These are phyloP conservation scores for Boletus huronensis DNA, from an alignment of 768 basidiomycete species.

Conservation along the genomic window DNA sequence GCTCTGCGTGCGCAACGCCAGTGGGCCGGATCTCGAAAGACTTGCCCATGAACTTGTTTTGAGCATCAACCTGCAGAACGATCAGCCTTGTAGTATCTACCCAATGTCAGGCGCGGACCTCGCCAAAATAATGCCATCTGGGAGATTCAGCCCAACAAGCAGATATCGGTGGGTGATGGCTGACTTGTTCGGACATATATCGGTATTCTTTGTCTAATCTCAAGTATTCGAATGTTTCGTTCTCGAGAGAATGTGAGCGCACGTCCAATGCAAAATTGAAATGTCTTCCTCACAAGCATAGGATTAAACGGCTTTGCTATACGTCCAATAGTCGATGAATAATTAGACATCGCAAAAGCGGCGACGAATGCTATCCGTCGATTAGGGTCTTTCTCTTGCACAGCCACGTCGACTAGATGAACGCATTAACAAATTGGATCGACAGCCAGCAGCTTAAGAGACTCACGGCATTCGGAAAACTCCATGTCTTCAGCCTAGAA, in stretches of 20 bases:
- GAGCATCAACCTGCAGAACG: conserved; percentile 75
- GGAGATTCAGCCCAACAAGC: conserved; percentile 95
- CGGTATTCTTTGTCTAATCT: conserved; percentile 83
- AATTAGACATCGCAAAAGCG: conserved; percentile 98
- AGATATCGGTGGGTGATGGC: conserved; percentile 94
- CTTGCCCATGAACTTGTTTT: conserved; percentile 95
- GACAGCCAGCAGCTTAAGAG: neutral
- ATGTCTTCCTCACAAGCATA: conserved; percentile 63
- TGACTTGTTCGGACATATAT: conserved; percentile 95
- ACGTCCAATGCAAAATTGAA: neutral
- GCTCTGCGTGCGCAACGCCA: conserved; percentile 86
- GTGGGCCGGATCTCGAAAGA: conserved; percentile 96
- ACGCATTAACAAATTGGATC: conserved; percentile 4
- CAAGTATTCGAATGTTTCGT: conserved; percentile 95
- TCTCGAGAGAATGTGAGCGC: conserved; percentile 36
- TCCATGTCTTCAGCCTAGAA: conserved; percentile 91
- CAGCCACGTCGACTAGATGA: conserved; percentile 75
- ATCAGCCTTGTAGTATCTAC: neutral
- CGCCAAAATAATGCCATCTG: conserved; percentile 86
- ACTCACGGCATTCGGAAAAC: conserved; percentile 84
- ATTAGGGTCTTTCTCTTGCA: conserved; percentile 68
- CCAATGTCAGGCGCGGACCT: conserved; percentile 40
- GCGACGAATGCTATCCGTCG: conserved; percentile 88
- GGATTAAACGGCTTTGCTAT: conserved; percentile 98
- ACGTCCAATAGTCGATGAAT: conserved; percentile 91